Evolutionary conservation across 2,329 filamentous ascomycete genomes (phyloP), one percentile per base, ranked within the genome.

Genomic region (Venturia nashicola): DNA sequence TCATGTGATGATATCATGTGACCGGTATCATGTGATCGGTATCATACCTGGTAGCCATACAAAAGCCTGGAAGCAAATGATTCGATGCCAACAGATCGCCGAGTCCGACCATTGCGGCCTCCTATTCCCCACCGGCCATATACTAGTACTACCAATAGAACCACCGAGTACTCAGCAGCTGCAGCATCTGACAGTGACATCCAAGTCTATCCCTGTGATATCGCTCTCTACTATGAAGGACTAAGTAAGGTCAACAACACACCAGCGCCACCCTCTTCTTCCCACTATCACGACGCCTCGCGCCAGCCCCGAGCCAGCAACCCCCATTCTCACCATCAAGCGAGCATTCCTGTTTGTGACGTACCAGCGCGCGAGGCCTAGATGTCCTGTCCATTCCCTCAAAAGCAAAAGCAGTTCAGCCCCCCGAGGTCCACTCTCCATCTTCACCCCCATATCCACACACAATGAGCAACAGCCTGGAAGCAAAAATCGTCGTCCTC

Each of bases 401-500:
- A 16, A 34, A 18, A 32, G 27, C 16, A 57, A 54, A 18, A 32
- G 27, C 16, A 57, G 32, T 54, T 32, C 48, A 18, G 14, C 48
- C 48, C 48, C 20, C 48, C 32, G 9, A 40, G 20, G 43, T 39
- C 59, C 34, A 16, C 42, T 5, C 42, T n/a, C 11, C 8, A 60
- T 39, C 59, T 60, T 27, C 36, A 60, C 36, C 23, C 5, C 46
- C 46, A 14, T 27, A 51, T 51, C 34, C 55, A 59, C 34, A 55
- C 36, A 46, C 27, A 46, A 63, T 55, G 46, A 43, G 27, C 61
- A 63, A 57, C 48, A 63, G 61, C 48, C 34, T 92, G 71, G 88
- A 91, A 78, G 87, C 89, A 73, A 91, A 91, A 76, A 88, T 92
- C 65, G 86, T 91, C 68, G 86, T 92, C 67, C 85, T 92, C 71